phyloP scores from a whole-genome alignment of 2,329 filamentous ascomycete genomes.

The Chalara sp. region DNA sequence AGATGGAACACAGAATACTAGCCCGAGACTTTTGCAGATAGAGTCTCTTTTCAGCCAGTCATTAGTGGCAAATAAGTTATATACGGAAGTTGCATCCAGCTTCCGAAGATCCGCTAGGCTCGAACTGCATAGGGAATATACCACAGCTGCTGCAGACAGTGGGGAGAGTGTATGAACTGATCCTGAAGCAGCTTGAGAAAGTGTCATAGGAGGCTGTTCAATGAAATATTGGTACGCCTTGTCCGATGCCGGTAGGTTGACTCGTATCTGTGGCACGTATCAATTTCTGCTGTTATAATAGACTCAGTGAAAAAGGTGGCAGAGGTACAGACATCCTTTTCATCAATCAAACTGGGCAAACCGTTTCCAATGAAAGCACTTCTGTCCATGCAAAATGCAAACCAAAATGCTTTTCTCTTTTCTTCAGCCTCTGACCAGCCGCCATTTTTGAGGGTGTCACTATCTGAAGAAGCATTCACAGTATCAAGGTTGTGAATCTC shows the following conservation, averaged over 20 bases:
- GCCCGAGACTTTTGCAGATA: background rate
- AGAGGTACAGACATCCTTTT: constrained; percentile 59
- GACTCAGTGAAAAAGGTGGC: background rate
- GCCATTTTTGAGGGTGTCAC: background rate
- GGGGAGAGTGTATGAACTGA: background rate
- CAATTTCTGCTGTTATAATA: too few species aligned
- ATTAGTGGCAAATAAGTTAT: background rate
- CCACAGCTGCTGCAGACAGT: background rate
- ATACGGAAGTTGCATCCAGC: background rate
- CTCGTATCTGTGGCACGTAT: background rate
- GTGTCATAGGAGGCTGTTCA: background rate
- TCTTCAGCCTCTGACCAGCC: constrained; percentile 83
- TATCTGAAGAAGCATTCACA: background rate
- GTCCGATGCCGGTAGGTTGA: background rate
- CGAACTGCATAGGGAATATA: background rate
- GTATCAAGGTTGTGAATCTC: background rate
- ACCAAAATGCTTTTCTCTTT: constrained; percentile 82
- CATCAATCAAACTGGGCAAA: constrained; percentile 88
- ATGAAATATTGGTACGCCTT: background rate
- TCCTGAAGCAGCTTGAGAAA: background rate
- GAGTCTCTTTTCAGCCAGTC: background rate
- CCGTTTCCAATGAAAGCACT: constrained; percentile 91
- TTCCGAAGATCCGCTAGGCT: background rate
- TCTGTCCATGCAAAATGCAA: constrained; percentile 78
- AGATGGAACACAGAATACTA: background rate